Evolutionary conservation across 768 basidiomycete genomes (phyloP).

Genomic region (Suillus hirtellus): DNA sequence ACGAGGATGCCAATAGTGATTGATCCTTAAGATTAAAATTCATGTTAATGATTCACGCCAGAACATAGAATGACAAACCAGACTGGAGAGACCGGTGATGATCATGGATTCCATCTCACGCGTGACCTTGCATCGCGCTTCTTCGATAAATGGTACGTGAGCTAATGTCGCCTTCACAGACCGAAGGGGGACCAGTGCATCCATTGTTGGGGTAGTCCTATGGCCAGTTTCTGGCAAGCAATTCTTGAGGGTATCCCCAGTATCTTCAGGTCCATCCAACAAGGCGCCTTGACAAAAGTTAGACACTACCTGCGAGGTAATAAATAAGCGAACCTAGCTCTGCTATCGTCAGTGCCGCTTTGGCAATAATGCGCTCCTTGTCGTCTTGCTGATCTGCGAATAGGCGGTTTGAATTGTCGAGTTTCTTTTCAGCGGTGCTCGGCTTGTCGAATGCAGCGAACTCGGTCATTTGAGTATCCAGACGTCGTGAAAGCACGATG

Average conservation of each 20-base stretch:
- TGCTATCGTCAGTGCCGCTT: conserved; percentile 92
- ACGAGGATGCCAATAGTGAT: conserved; percentile 84
- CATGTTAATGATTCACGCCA: not conserved
- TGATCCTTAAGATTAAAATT: conserved; percentile 62
- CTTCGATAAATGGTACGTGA: conserved; percentile 71
- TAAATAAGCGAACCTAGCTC: conserved; percentile 66
- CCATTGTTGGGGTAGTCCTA: conserved; percentile 19
- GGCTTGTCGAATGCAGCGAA: conserved; percentile 34
- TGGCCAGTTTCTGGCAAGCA: conserved; percentile 6
- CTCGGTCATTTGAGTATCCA: conserved; percentile 85
- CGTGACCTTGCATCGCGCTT: conserved; percentile 68
- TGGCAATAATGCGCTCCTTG: conserved; percentile 84
- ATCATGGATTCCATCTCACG: conserved; percentile 93
- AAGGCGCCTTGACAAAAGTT: conserved; percentile 42
- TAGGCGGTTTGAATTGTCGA: conserved; percentile 2
- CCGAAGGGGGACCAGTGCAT: conserved; percentile 56
- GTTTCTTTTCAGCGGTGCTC: not conserved
- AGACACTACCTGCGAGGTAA: not conserved
- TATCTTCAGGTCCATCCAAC: conserved; percentile 43
- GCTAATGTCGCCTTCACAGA: conserved; percentile 70
- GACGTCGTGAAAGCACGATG: conserved; percentile 74
- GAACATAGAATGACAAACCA: conserved; percentile 51
- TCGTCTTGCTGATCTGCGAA: conserved; percentile 61
- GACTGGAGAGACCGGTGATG: conserved; percentile 67
- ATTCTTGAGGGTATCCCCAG: conserved; percentile 1